phyloP scores from a whole-genome alignment of 495 filamentous ascomycete species.

The Penicillium canariense region DNA sequence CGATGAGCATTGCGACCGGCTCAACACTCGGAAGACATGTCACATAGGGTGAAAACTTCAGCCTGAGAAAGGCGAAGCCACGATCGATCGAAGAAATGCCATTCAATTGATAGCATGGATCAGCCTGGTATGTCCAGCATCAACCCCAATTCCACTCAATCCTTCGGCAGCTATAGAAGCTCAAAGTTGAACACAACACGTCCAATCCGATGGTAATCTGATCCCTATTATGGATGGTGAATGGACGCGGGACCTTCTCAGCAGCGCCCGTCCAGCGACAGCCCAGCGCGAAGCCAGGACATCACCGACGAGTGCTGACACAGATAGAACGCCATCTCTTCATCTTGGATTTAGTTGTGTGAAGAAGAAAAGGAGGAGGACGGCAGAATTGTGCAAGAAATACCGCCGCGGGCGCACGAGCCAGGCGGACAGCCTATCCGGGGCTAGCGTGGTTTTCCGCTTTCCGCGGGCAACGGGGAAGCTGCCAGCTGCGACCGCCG shows the following conservation, averaged over 20 bases:
- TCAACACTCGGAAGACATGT: background rate
- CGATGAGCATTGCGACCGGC: background rate
- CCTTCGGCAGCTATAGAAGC: background rate
- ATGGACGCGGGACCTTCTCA: conserved; percentile 48
- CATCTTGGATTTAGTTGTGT: conserved; percentile 59
- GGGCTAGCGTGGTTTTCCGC: conserved; percentile 31
- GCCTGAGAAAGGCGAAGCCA: background rate
- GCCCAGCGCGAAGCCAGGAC: conserved; percentile 24
- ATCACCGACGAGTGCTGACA: conserved; percentile 45
- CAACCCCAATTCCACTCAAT: background rate
- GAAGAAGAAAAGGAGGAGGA: conserved; percentile 36
- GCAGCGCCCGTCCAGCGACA: conserved; percentile 46
- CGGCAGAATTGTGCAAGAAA: conserved; percentile 23
- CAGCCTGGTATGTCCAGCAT: background rate
- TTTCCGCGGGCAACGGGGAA: conserved; percentile 47
- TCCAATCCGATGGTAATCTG: conserved; percentile 50
- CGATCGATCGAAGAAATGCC: background rate
- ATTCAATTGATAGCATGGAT: background rate
- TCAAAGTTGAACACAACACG: conserved; percentile 31
- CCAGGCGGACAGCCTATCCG: conserved; percentile 29
- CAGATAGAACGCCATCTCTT: conserved; percentile 46
- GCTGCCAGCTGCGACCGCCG: conserved; percentile 20
- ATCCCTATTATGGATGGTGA: conserved; percentile 47
- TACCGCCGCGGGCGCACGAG: conserved; percentile 22
- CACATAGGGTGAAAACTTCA: background rate